Evolutionary conservation across 2,329 filamentous ascomycete species (phyloP).

Genomic region (Verticillium nonalfalfae): DNA sequence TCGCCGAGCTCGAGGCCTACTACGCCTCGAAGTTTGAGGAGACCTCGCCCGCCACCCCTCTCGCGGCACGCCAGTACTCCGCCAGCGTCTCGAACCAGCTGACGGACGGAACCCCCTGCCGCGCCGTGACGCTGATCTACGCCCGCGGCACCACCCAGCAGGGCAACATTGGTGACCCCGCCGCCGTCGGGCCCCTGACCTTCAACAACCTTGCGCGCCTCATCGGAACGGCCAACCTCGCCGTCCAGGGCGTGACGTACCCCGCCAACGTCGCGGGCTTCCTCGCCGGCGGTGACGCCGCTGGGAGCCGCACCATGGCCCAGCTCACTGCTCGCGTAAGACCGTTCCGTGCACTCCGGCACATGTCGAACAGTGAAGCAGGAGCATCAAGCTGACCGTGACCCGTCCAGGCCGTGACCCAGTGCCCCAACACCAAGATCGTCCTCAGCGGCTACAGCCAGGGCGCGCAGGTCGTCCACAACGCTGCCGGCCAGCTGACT

Average conservation of each 20-base stretch:
- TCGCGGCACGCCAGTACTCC: constrained; percentile 6
- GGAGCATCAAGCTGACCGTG: constrained; percentile 1
- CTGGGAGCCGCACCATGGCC: constrained; percentile 35
- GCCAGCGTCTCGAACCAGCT: constrained; percentile 11
- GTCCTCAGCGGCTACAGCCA: constrained; percentile 42
- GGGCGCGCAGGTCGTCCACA: constrained; percentile 32
- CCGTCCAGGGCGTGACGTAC: constrained; percentile 49
- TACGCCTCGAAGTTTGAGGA: constrained; percentile 2
- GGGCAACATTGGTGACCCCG: constrained; percentile 42
- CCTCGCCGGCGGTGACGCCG: constrained; percentile 34
- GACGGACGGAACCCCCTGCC: constrained; percentile 23
- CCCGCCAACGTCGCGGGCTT: constrained; percentile 37
- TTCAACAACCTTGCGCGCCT: constrained; percentile 33
- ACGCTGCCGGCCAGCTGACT: constrained; percentile 27
- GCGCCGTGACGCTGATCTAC: constrained; percentile 45
- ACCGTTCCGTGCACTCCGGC: not conserved
- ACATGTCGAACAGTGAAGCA: not conserved
- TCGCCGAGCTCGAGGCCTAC: constrained; percentile 11
- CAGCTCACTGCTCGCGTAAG: not conserved
- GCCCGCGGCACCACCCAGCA: constrained; percentile 48
- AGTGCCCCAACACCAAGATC: constrained; percentile 37
- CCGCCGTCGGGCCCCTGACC: constrained; percentile 39
- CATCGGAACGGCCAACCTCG: constrained; percentile 35
- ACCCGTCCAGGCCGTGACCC: constrained; percentile 24
- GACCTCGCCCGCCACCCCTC: not conserved